phyloP scores from a whole-genome alignment of 2,329 filamentous ascomycete genomes.

The Aspergillus proliferans region DNA sequence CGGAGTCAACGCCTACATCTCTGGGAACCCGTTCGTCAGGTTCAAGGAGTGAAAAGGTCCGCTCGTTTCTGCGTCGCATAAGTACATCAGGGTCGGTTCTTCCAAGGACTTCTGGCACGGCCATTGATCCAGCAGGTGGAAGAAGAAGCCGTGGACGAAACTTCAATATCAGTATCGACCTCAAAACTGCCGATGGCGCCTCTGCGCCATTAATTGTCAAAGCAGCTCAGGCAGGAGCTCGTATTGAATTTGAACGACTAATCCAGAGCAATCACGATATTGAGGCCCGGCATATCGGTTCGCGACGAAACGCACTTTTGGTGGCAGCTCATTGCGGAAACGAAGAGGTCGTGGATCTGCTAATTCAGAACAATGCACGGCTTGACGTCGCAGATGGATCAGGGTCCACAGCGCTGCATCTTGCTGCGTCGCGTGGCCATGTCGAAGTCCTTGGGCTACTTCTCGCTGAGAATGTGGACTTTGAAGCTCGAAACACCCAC shows the following conservation, averaged over 20 bases:
- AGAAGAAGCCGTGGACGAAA: conserved; percentile 17
- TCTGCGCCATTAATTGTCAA: conserved; percentile 30
- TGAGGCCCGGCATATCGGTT: conserved; percentile 23
- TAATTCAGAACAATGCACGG: conserved; percentile 27
- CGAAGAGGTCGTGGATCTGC: conserved; percentile 27
- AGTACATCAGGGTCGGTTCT: conserved; percentile 5
- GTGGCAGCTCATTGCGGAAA: conserved; percentile 37
- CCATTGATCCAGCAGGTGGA: not conserved
- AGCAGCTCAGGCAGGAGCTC: conserved; percentile 30
- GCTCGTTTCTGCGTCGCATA: conserved; percentile 13
- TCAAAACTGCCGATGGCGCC: conserved; percentile 21
- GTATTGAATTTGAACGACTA: conserved; percentile 28
- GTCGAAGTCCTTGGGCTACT: conserved; percentile 22
- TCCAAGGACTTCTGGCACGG: not conserved
- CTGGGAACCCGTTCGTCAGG: conserved; percentile 6
- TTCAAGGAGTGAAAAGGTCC: conserved; percentile 16
- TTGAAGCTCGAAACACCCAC: conserved; percentile 25
- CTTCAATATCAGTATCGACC: conserved; percentile 31
- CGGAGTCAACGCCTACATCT: conserved; percentile 8
- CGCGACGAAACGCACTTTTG: conserved; percentile 31
- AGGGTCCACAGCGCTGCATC: conserved; percentile 25
- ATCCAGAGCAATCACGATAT: conserved; percentile 25
- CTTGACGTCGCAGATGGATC: conserved; percentile 23
- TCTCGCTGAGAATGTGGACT: conserved; percentile 20
- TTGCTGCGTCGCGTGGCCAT: conserved; percentile 29